phyloP scores from a whole-genome alignment of 2,329 filamentous ascomycete genomes.

The Catunica adiposa region DNA sequence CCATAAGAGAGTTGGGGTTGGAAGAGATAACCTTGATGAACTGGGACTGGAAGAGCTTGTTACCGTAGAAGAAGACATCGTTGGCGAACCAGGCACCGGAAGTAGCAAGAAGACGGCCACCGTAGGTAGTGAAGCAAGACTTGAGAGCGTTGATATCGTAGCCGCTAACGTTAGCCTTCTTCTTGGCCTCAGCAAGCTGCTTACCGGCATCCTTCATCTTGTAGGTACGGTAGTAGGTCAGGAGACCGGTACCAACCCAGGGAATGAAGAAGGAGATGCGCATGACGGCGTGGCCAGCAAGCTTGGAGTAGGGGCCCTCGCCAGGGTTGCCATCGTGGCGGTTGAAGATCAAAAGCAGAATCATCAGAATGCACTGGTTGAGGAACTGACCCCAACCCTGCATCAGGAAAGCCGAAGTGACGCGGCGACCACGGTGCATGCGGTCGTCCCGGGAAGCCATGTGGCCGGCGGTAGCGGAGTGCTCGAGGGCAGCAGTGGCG shows the following conservation, averaged over 20 bases:
- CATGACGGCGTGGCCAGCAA: constrained; percentile 79
- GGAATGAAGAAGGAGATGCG: constrained; percentile 84
- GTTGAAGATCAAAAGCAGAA: constrained; percentile 79
- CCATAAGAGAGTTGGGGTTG: constrained; percentile 56
- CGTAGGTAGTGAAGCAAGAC: constrained; percentile 67
- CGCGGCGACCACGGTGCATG: constrained; percentile 87
- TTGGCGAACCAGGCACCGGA: constrained; percentile 88
- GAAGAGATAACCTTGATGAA: constrained; percentile 74
- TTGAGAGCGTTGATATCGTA: constrained; percentile 77
- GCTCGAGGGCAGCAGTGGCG: constrained; percentile 87
- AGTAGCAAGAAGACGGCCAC: constrained; percentile 71
- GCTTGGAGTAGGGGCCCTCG: constrained; percentile 57
- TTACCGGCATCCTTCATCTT: constrained; percentile 84
- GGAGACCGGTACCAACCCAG: constrained; percentile 79
- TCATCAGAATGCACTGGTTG: constrained; percentile 81
- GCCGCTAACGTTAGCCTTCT: constrained; percentile 71
- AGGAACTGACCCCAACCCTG: constrained; percentile 94
- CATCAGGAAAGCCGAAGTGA: constrained; percentile 93
- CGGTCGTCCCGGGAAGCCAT: constrained; percentile 84
- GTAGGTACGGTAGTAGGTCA: constrained; percentile 88
- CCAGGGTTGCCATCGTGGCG: constrained; percentile 28
- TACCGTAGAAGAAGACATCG: constrained; percentile 97
- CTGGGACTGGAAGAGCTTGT: constrained; percentile 88
- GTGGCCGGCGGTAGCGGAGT: constrained; percentile 68
- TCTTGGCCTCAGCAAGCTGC: constrained; percentile 68